Evolutionary conservation across 371 early-diverging fungal genomes (phyloP).

Genomic region (Syncephalastrum racemosum): DNA sequence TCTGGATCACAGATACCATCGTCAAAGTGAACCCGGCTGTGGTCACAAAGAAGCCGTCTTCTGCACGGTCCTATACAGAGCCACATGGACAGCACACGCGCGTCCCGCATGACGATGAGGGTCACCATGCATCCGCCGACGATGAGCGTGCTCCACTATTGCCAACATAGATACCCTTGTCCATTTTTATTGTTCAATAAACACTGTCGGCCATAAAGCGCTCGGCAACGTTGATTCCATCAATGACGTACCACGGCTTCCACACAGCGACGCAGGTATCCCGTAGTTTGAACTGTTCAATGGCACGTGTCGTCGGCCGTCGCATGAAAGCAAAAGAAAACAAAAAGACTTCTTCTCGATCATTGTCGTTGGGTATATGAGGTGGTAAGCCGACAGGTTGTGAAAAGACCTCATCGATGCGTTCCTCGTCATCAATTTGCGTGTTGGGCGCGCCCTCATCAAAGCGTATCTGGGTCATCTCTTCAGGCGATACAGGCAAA

Average conservation of each 20-base stretch:
- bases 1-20: slow-evolving; percentile 68
- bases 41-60: too few species aligned
- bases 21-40: slow-evolving; percentile 43
- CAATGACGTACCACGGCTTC: slow-evolving; percentile 8
- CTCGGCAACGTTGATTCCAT: not conserved
- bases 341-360: slow-evolving; percentile 2
- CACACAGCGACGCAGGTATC: slow-evolving; percentile 5
- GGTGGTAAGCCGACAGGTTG: slow-evolving; percentile 5
- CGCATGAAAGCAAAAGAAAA: slow-evolving; percentile 1
- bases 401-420: slow-evolving; percentile 8
- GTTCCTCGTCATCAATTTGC: not conserved
- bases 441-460: not conserved
- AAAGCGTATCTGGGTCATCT: not conserved
- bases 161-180: too few species aligned
- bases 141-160: too few species aligned
- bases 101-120: too few species aligned
- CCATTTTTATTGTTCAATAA: not conserved
- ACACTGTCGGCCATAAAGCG: slow-evolving; percentile 11
- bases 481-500: slow-evolving; percentile 3
- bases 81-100: too few species aligned
- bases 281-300: not conserved
- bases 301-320: not conserved
- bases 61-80: too few species aligned
- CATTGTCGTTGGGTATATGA: not conserved
- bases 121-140: too few species aligned